Evolutionary conservation across 2,329 filamentous ascomycete species (phyloP), one percentile per base, ranked within the genome.

Genomic region (Arthrobotrys sinensis): DNA sequence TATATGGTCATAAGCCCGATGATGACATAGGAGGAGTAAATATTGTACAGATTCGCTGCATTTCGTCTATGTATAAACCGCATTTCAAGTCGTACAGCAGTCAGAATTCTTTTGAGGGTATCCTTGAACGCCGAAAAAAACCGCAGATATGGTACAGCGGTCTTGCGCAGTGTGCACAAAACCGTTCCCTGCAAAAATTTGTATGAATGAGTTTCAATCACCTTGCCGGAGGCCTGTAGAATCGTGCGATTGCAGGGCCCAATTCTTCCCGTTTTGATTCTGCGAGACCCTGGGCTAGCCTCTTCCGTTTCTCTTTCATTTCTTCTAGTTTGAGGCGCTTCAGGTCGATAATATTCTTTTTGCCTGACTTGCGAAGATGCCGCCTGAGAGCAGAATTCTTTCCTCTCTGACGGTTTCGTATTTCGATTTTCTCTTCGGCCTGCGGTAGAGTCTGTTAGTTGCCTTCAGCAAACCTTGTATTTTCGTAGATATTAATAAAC

Each of bases 331-430:
- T 91, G 84, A 97, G 85, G 83, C 92, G 91, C 88, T 95, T 94
- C 88, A 97, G 96, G 86, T 99, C 96, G 84, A 99, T 94, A 73
- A 99, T 90, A 84, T 98, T 98, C 88, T 92, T 93, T 83, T 91
- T 91, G 53, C 93, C 91, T 86, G 96, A 94, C 90, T 98, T 98
- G 81, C 96, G 88, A 83, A 98, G 85, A 83, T 96, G 94, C 84
- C 94, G 94, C 83, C 93, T 91, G 80, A 98, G 85, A 75, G 92
- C 92, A 81, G 92, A 94, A 83, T 97, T 99, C 88, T 94, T 93
- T 68, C 96, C 96, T 73, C 95, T 88, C 16, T 93, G 75, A 6
- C 75, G 67, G 32, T 78, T 93, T 69, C 91, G 89, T 84, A 97
- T 96, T 85, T 89, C 87, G 66, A 91, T 88, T 83, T 91, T 88